Base-by-base conservation (phyloP, 2,329 filamentous ascomycete species). In the Colletotrichum liriopes region DNA sequence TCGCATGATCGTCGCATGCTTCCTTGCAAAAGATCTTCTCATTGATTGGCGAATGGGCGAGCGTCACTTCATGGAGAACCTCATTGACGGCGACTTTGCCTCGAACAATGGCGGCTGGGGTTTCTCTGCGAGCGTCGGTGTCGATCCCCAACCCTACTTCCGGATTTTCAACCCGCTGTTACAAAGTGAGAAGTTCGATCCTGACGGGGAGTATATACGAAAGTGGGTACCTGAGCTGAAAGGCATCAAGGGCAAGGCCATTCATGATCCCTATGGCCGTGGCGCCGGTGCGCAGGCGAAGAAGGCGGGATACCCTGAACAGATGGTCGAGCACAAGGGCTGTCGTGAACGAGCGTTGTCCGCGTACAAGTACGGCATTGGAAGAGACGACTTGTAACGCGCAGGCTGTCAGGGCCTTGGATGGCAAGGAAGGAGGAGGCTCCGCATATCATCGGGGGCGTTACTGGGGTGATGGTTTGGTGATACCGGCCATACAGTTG, bases 71-170 rank as follows among this genome's bases (percentile, higher is more conserved):
- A 96, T 96, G 93, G 91, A 94, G 78, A 86, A 93, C 74, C 85
- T 95, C 9, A 88, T 95, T 68, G 93, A 96, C 77, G 93, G 93
- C 20, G 93, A 95, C 78, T 94, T 95, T 78, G 92, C 93, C 0
- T 92, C 89, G 70, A 96, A 96, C 80, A 94, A 93, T 73, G 87
- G 88, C 37, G 88, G 88, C 4, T 90, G 88, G 87, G 89, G 83
- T 0, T 85, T 84, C 73, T 82, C 86, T 32, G 91, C 92, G 5
- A 90, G 87, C 23, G 92, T 91, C 0, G 93, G 94, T 1, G 93
- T 95, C 8, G 94, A 97, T 80, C 93, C 94, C 1, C 93, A 97
- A 81, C 94, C 95, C 0, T 98, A 97, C 79, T 98, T 98, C 74
- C 88, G 94, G 8, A 93, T 98, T 63, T 98, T 98, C 82, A 98